Percentiles rank a stretch among this genome's conserved stretches.
These are phyloP conservation scores for Cicer chorassanicum DNA, from an alignment of 306 rosid genomes.

Conservation along the genomic window DNA sequence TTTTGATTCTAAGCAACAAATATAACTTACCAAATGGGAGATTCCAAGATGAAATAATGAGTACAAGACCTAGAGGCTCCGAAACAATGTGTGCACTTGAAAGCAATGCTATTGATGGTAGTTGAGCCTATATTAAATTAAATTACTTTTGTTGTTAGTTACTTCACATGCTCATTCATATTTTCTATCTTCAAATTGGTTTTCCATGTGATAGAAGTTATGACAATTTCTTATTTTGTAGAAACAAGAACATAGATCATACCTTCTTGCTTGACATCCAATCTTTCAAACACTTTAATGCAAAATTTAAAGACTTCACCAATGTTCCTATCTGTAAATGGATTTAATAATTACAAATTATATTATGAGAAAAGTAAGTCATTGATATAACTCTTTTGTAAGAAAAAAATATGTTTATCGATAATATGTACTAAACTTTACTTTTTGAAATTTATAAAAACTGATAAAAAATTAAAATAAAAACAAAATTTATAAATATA, in stretches of 20 bases:
- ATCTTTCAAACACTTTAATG: conserved; percentile 52
- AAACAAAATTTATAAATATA: too few species aligned
- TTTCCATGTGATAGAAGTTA: conserved; percentile 10
- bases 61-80: conserved; percentile 76
- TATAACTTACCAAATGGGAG: conserved; percentile 72
- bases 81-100: conserved; percentile 68
- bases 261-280: conserved; percentile 83
- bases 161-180: not conserved
- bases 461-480: too few species aligned
- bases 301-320: conserved; percentile 62
- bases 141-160: not conserved
- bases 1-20: not conserved
- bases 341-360: not conserved
- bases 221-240: not conserved
- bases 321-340: conserved; percentile 62
- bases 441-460: too few species aligned
- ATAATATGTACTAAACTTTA: too few species aligned
- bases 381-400: too few species aligned
- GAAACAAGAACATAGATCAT: not conserved
- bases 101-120: conserved; percentile 71
- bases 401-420: too few species aligned
- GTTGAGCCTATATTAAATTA: conserved; percentile 58
- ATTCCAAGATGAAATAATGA: conserved; percentile 84
- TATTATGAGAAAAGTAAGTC: not conserved
- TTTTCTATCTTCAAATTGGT: conserved; percentile 3